These are phyloP conservation scores for Iris pallida DNA, from an alignment of 116 monocot species.

Conservation along the genomic window DNA sequence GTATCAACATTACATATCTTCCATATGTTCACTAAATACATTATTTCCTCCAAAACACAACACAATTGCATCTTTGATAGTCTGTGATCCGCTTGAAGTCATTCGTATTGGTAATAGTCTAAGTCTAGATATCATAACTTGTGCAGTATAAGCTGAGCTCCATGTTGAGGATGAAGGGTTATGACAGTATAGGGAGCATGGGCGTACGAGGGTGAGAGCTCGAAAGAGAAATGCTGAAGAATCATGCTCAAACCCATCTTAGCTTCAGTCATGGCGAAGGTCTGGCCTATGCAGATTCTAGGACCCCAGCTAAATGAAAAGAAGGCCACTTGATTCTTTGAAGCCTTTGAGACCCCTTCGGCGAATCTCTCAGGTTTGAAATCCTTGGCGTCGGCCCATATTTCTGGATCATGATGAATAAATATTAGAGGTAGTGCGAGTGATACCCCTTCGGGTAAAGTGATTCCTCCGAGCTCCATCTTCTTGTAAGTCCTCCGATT, in stretches of 20 bases:
- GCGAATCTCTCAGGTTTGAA: conserved; percentile 67
- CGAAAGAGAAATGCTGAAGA: conserved; percentile 30
- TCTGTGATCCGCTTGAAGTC: no score
- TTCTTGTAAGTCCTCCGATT: conserved; percentile 16
- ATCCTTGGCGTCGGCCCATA: conserved; percentile 37
- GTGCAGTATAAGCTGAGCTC: conserved; percentile 27
- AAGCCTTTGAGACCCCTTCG: conserved; percentile 41
- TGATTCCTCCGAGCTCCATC: conserved; percentile 34
- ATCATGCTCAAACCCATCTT: conserved; percentile 34
- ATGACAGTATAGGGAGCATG: conserved; percentile 31
- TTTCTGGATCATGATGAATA: conserved; percentile 40
- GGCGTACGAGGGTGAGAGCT: conserved; percentile 36
- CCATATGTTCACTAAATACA: no score
- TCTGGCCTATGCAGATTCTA: conserved; percentile 43
- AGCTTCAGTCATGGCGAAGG: conserved; percentile 40
- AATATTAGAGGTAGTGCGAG: conserved; percentile 26
- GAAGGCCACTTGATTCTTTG: conserved; percentile 19
- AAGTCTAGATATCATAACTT: background rate
- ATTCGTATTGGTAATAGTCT: no score
- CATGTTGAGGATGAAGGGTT: conserved; percentile 39
- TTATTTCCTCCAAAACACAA: no score
- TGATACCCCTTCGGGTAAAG: conserved; percentile 21
- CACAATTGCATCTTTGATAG: no score
- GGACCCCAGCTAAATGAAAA: conserved; percentile 42
- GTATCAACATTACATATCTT: no score